Percentiles rank a stretch among this genome's conserved stretches.
These are phyloP conservation scores for Colletotrichum euphorbiae DNA, from an alignment of 2,329 filamentous ascomycete genomes.

Conservation along the genomic window DNA sequence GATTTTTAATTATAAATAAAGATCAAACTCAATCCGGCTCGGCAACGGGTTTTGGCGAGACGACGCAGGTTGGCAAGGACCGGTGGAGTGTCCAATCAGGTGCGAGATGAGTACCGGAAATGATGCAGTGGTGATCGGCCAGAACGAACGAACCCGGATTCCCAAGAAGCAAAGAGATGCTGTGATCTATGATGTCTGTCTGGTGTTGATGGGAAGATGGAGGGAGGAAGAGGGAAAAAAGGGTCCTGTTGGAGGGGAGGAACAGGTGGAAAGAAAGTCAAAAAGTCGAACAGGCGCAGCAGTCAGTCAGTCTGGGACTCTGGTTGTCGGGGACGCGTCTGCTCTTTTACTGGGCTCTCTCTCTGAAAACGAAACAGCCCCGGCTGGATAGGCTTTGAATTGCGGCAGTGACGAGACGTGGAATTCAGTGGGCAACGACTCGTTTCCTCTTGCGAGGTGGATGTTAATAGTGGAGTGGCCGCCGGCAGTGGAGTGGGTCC, in stretches of 20 bases:
- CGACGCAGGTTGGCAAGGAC: constrained; percentile 29
- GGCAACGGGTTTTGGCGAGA: constrained; percentile 39
- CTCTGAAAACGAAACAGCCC: constrained; percentile 38
- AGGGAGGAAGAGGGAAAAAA: not conserved
- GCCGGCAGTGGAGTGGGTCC: constrained; percentile 24
- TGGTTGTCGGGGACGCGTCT: constrained; percentile 32
- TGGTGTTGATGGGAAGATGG: not conserved
- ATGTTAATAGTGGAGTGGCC: constrained; percentile 28
- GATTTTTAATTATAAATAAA: constrained; percentile 34
- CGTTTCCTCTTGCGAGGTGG: constrained; percentile 23
- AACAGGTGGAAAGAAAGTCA: not conserved
- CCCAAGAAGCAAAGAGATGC: constrained; percentile 10
- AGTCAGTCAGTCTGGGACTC: constrained; percentile 2
- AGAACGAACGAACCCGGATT: constrained; percentile 13
- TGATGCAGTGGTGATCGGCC: not conserved
- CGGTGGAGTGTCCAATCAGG: constrained; percentile 29
- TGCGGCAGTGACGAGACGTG: constrained; percentile 40
- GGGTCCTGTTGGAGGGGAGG: not conserved
- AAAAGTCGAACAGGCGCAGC: constrained; percentile 17
- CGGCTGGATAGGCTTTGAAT: constrained; percentile 25
- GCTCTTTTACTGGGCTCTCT: constrained; percentile 27
- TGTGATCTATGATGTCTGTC: not conserved
- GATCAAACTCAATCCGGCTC: constrained; percentile 38
- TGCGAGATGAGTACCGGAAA: constrained; percentile 10
- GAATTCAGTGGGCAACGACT: constrained; percentile 35